Evolutionary conservation across 352 stramenopile species (phyloP), one percentile per base, ranked within the genome.

Genomic region (Phytophthora melonis): DNA sequence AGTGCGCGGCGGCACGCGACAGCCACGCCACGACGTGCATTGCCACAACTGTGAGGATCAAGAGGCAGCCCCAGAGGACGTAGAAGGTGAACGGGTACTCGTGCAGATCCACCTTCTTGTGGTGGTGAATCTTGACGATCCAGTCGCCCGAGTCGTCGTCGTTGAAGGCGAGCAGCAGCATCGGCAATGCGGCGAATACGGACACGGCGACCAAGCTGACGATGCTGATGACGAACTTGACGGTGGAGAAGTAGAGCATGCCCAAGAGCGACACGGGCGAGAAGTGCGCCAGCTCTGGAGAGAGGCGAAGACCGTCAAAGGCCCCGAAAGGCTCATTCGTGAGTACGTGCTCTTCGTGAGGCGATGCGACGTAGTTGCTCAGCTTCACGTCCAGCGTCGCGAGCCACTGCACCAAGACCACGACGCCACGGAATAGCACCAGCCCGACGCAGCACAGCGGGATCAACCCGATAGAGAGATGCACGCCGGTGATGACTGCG

Each of bases 361-460:
- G 54, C 2, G 78, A 77, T 14, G 81, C 79, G 64, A 87, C 70
- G 69, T 78, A 92, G 74, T 92, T 92, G 79, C 83, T 83, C 23
- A 94, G 69, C 66, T 83, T 76, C n/a, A 90, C 83, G 50, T 94
- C 87, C 5, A 88, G 39, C 52, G 80, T 73, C 16, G 87, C 84
- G 11, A 92, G 70, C 55, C 74, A 82, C 16, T 74, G 66, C 21
- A 91, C 82, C 58, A 87, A 36, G 1, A 68, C 68, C 3, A 92
- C 63, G 23, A 94, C 65, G 2, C 81, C 55, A 18, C 83, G 82
- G 64, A 93, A 87, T 6, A 92, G 45, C n/a, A 90, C 43, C 25
- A 94, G 58, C 10, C 87, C 87, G 55, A 93, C 66, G 54, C 87
- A 94, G 56, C 84, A 92, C 32, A 92, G 45, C 25, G 87, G 86